These are phyloP conservation scores for Linum tenue DNA, from an alignment of 345 rosid species.

Conservation along the genomic window DNA sequence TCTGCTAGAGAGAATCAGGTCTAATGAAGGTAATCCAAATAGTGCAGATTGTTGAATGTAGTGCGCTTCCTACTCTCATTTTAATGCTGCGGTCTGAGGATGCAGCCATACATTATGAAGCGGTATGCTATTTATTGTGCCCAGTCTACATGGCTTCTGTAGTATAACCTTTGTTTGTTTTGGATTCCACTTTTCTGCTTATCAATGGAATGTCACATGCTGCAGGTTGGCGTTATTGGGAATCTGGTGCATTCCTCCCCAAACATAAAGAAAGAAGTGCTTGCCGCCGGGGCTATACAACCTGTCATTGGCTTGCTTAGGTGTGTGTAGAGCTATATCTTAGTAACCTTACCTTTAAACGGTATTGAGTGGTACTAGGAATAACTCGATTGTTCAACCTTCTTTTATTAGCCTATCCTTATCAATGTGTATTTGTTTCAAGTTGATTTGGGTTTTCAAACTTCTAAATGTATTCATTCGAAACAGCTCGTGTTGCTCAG, in stretches of 20 bases:
- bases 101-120: slow-evolving; percentile 98
- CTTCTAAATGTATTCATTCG: slow-evolving; percentile 17
- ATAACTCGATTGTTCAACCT: not conserved
- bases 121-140: slow-evolving; percentile 43
- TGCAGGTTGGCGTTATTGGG: slow-evolving; percentile 86
- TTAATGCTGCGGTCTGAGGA: slow-evolving; percentile 93
- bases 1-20: not conserved
- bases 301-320: slow-evolving; percentile 91
- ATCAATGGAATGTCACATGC: slow-evolving; percentile 6
- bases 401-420: not conserved
- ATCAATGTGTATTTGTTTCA: not conserved
- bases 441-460: not conserved
- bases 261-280: slow-evolving; percentile 86
- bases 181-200: slow-evolving; percentile 4
- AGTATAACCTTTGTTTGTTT: not conserved
- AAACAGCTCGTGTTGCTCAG: slow-evolving; percentile 88
- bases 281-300: slow-evolving; percentile 89
- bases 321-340: slow-evolving; percentile 24
- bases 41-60: slow-evolving; percentile 84
- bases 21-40: slow-evolving; percentile 1
- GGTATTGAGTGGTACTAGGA: not conserved
- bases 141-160: slow-evolving; percentile 4
- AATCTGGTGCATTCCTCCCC: slow-evolving; percentile 97
- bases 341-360: not conserved
- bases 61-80: slow-evolving; percentile 91